phyloP scores from a whole-genome alignment of 2,329 filamentous ascomycete genomes.

The Niveomyces coronatus region DNA sequence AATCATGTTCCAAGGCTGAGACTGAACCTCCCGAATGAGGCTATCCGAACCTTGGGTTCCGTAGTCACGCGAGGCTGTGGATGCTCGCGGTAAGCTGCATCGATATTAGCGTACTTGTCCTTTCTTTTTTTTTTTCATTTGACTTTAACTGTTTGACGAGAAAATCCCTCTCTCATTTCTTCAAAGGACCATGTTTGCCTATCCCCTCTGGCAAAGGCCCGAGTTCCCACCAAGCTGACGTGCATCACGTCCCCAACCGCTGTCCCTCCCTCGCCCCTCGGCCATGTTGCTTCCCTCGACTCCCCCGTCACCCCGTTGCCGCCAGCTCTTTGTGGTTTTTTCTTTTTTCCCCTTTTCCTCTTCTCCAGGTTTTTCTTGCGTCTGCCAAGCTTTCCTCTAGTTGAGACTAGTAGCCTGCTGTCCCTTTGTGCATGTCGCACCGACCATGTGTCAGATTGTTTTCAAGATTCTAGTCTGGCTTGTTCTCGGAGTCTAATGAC shows the following conservation, averaged over 20 bases:
- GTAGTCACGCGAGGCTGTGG: constrained; percentile 7
- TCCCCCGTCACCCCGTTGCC: constrained; percentile 7
- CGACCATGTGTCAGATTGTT: constrained; percentile 5
- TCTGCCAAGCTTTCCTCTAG: constrained; percentile 4
- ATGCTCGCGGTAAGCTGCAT: constrained; percentile 3
- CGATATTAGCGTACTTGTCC: constrained; percentile 7
- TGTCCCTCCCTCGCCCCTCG: too few relatives aligned
- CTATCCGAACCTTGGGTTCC: not conserved
- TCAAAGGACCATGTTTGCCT: not conserved
- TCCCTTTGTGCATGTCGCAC: constrained; percentile 7
- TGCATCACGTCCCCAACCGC: too few relatives aligned
- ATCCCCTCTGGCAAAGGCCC: not conserved
- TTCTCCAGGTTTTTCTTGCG: constrained; percentile 6
- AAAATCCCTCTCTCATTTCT: constrained; percentile 3
- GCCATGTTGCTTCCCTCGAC: constrained; percentile 9
- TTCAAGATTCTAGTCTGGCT: too few relatives aligned
- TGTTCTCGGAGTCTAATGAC: too few relatives aligned
- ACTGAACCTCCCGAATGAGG: constrained; percentile 1
- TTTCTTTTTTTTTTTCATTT: too few relatives aligned
- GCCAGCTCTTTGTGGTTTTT: constrained; percentile 5
- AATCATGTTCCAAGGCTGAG: too few relatives aligned
- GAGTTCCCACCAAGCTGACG: too few relatives aligned
- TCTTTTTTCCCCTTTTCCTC: not conserved
- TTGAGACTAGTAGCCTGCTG: too few relatives aligned
- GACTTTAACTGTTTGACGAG: too few relatives aligned